These are phyloP conservation scores for Zygotorulaspora mrakii DNA, from an alignment of 1,139 yeast species.

Conservation along the genomic window DNA sequence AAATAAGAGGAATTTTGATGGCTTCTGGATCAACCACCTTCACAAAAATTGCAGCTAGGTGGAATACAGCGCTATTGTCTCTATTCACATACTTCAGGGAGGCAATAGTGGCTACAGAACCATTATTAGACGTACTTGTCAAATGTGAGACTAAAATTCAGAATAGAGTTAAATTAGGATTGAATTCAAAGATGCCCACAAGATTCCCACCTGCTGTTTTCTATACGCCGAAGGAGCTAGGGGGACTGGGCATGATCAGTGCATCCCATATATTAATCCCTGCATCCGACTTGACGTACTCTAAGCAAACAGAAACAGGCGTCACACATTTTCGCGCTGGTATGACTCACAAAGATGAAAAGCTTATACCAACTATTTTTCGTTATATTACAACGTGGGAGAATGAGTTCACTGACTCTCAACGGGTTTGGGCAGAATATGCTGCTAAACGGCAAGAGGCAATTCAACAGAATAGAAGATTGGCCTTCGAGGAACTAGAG, in stretches of 20 bases:
- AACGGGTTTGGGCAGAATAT: conserved; percentile 97
- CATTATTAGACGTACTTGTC: conserved; percentile 75
- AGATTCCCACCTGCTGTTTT: conserved; percentile 98
- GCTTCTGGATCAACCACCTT: conserved; percentile 95
- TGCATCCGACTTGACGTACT: conserved; percentile 86
- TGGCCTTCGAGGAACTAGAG: conserved; percentile 91
- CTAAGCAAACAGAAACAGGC: conserved; percentile 91
- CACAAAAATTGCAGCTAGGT: conserved; percentile 88
- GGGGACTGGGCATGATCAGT: conserved; percentile 96
- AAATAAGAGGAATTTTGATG: conserved; percentile 88
- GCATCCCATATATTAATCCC: conserved; percentile 96
- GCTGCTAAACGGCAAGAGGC: conserved; percentile 90
- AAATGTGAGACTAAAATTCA: conserved; percentile 92
- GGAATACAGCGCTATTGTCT: conserved; percentile 92
- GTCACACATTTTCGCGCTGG: conserved; percentile 94
- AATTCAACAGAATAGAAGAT: conserved; percentile 73
- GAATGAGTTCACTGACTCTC: conserved; percentile 89
- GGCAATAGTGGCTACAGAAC: conserved; percentile 82
- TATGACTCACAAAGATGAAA: conserved; percentile 74
- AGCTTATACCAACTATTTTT: conserved; percentile 87
- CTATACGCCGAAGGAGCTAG: conserved; percentile 94
- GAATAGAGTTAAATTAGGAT: conserved; percentile 88
- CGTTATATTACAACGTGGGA: conserved; percentile 96
- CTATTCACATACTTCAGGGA: conserved; percentile 88
- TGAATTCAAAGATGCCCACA: conserved; percentile 97